Evolutionary conservation across 805 yeast genomes (phyloP).

Genomic region (Candida nonsorbophila): DNA sequence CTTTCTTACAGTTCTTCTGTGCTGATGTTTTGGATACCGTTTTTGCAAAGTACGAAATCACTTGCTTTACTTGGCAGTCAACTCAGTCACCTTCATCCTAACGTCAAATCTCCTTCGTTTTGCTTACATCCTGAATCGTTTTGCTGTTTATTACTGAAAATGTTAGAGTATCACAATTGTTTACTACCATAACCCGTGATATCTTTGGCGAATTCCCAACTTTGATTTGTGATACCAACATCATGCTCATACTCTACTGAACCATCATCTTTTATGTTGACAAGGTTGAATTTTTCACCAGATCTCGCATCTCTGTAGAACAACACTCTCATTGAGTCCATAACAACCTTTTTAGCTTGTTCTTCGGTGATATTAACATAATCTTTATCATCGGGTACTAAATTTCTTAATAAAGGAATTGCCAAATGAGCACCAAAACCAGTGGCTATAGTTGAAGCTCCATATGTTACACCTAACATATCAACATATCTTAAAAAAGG

Average conservation of each 20-base stretch:
- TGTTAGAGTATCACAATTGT: constrained; percentile 28
- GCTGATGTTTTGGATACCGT: no score
- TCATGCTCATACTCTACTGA: constrained; percentile 56
- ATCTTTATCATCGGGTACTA: constrained; percentile 75
- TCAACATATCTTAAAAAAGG: constrained; percentile 86
- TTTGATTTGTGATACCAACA: constrained; percentile 66
- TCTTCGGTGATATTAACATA: constrained; percentile 62
- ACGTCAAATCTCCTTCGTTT: no score
- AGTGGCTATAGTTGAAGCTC: constrained; percentile 86
- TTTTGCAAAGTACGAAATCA: no score
- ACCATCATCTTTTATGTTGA: constrained; percentile 49
- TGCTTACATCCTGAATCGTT: no score
- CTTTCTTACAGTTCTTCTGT: no score
- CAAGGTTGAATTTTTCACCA: constrained; percentile 75
- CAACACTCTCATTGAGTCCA: constrained; percentile 87
- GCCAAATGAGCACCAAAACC: constrained; percentile 97
- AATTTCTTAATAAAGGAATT: constrained; percentile 80
- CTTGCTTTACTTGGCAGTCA: no score
- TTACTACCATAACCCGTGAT: constrained; percentile 88
- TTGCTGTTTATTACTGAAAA: no score
- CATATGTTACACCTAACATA: constrained; percentile 84
- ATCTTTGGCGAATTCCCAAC: constrained; percentile 86
- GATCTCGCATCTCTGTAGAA: constrained; percentile 97
- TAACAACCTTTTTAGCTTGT: constrained; percentile 71
- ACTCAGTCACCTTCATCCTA: no score